Base-by-base conservation (phyloP, 176 grass and related monocot species). In the Chrysopogon serrulatus region DNA sequence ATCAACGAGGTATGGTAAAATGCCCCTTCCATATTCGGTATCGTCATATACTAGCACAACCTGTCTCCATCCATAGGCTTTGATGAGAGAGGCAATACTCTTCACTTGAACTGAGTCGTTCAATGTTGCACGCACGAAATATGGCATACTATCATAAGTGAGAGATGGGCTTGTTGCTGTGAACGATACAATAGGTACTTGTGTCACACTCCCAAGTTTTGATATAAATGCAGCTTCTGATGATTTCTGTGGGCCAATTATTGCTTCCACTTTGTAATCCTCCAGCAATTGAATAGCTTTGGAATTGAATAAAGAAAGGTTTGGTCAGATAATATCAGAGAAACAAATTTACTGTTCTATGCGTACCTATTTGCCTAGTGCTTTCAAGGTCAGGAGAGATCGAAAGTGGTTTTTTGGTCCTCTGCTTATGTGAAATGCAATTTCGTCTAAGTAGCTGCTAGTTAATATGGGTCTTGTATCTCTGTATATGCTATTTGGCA, bases 191-290 rank as follows among this genome's bases (percentile, higher is more conserved):
- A 92, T 24, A 1, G 85, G 93, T 14, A 95, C 88, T 2, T 84
- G 49, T 33, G 69, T 75, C 47, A 53, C 80, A 31, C 68, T 86
- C 12, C 93, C 88, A 21, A 95, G 41, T 31, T 82, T 18, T 21
- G 83, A 78, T 13, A 95, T 48, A 60, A 95, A 92, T 2, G 24
- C 33, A 1, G 86, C 83, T 17, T 95, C 45, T 4, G 75, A 54
- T 21, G 90, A 95, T 40, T 84, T 84, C 54, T 74, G 82, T 2
- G 88, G 93, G 6, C 93, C 93, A 13, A 92, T 79, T 18, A 95
- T 84, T 3, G 49, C 90, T 51, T 86, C 71, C 5, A 91, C 88
- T 18, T 78, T 78, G 19, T 79, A 39, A 5, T 80, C 81, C 17
- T 71, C 35, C 11, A 94, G 78, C 70, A 94, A 45, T 45, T 45